phyloP scores from a whole-genome alignment of 2,329 filamentous ascomycete genomes.

The Diplocarpon rosae region DNA sequence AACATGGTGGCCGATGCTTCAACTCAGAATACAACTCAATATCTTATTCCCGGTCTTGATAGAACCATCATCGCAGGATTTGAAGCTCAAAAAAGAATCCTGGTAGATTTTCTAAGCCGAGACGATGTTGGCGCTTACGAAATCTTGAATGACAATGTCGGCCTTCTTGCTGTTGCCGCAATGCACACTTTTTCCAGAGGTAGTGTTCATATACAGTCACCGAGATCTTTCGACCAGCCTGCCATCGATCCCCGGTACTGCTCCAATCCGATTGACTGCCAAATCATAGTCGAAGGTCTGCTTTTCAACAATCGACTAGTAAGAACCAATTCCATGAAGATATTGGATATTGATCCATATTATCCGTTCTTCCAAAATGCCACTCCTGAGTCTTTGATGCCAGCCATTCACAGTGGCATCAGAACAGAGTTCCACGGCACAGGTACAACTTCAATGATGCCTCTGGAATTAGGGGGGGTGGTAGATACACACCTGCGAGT shows the following conservation, averaged over 20 bases:
- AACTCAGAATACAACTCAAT: constrained; percentile 10
- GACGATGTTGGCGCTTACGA: constrained; percentile 19
- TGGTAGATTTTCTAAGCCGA: constrained; percentile 11
- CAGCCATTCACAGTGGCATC: constrained; percentile 14
- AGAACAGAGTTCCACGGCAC: constrained; percentile 20
- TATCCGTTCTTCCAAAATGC: constrained; percentile 17
- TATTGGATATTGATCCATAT: constrained; percentile 15
- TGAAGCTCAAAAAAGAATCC: constrained; percentile 14
- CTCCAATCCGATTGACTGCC: constrained; percentile 19
- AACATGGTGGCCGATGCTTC: constrained; percentile 14
- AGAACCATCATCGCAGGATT: constrained; percentile 17
- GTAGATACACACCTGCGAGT: constrained; percentile 21
- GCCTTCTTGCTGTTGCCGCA: constrained; percentile 24
- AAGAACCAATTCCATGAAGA: constrained; percentile 17
- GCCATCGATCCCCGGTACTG: constrained; percentile 34
- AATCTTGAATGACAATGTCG: constrained; percentile 18
- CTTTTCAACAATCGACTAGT: constrained; percentile 20
- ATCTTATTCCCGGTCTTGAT: constrained; percentile 17
- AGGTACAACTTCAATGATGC: constrained; percentile 20
- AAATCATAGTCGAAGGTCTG: constrained; percentile 17
- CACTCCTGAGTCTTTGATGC: constrained; percentile 12
- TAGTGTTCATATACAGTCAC: constrained; percentile 40
- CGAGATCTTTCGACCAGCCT: constrained; percentile 31
- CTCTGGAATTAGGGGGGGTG: constrained; percentile 18
- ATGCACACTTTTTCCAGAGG: constrained; percentile 47